Base-by-base conservation (phyloP, 2,329 filamentous ascomycete species). In the Colletotrichum sp. region DNA sequence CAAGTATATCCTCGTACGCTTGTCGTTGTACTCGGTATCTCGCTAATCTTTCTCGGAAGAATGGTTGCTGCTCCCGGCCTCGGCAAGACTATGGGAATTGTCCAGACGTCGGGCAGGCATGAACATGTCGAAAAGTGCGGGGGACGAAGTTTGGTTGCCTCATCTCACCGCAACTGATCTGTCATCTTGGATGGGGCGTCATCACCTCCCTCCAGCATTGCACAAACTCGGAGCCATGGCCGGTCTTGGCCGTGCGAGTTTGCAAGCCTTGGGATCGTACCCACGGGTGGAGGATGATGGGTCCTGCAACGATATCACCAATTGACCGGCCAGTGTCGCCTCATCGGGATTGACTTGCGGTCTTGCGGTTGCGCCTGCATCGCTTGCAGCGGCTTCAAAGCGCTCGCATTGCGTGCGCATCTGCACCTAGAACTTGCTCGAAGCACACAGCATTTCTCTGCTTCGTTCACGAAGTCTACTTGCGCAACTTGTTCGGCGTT, bases 101-200 rank as follows among this genome's bases (percentile, higher is more conserved):
- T 33, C 29, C 43, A 66, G 29, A 21, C 7, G 43, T n/a, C 18
- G 29, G n/a, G 29, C 55, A 57, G 27, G n/a, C 38, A 62, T 62
- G 57, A 12, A 34, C 13, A 55, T 9, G 6, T 54, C n/a, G 51
- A 58, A 21, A 51, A 54, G 15, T 66, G 71, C 63, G 71, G 68
- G 71, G 57, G 31, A 59, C 51, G 47, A 51, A 29, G 61, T 54
- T 54, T 65, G 66, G 66, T 65, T 31, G 51, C 64, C 57, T 71
- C 62, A 71, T 71, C 71, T 73, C 71, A 73, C 71, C 71, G 71
- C 62, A 71, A 71, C 61, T 73, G 68, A 73, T 73, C 68, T 62
- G 71, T 71, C 62, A 66, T 38, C 31, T 15, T 31, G 68, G 43
- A 73, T 67, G 61, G 71, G 68, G 57, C 38, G 67, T 34, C 55